A percentile compares a stretch with the other conserved stretches of the same genome.
Evolutionary conservation across 257 asterid species (phyloP).

Genomic region (Nicotiana tomentosiformis): DNA sequence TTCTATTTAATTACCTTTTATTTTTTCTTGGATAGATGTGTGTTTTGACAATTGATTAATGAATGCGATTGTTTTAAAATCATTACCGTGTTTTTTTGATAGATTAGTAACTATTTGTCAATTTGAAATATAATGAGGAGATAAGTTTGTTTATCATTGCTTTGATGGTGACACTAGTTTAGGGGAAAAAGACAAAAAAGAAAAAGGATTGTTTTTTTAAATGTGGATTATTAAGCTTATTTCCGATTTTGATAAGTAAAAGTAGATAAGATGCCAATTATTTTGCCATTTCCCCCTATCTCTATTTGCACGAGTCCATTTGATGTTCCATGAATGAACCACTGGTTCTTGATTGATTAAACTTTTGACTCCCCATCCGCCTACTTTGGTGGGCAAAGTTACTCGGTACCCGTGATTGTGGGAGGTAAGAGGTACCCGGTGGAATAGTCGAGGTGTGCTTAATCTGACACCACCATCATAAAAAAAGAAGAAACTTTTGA

Average conservation of each 20-base stretch:
- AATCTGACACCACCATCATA: too few relatives aligned
- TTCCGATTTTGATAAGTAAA: slow-evolving; percentile 11
- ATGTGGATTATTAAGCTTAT: not conserved
- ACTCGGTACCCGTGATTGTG: not conserved
- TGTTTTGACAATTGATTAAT: not conserved
- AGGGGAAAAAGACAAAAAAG: not conserved
- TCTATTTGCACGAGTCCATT: not conserved
- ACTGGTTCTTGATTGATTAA: not conserved
- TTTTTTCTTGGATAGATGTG: not conserved
- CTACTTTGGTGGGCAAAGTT: too few relatives aligned
- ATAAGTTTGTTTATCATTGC: not conserved
- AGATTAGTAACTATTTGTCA: not conserved
- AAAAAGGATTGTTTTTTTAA: too few relatives aligned
- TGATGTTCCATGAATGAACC: not conserved
- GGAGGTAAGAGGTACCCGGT: too few relatives aligned
- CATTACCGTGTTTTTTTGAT: not conserved
- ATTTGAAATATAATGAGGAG: not conserved
- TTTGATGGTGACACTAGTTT: not conserved
- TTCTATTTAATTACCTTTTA: not conserved
- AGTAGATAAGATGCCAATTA: slow-evolving; percentile 4
- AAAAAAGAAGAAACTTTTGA: not conserved
- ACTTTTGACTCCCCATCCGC: not conserved
- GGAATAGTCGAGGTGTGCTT: too few relatives aligned
- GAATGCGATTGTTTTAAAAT: not conserved
- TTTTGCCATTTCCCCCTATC: not conserved